phyloP scores from a whole-genome alignment of 1,139 yeast genomes.

The Suhomyces anneliseae region DNA sequence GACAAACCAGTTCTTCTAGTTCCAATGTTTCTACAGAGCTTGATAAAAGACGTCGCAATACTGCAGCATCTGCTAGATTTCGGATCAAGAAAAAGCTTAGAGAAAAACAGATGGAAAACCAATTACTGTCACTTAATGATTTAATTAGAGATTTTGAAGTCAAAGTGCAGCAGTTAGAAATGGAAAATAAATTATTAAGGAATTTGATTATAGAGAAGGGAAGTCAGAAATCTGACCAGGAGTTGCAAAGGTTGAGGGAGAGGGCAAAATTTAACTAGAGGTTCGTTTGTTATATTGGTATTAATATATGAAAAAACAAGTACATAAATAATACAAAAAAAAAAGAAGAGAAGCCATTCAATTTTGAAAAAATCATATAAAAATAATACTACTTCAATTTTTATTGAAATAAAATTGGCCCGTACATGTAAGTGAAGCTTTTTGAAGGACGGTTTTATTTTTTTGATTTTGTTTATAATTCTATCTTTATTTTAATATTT shows the following conservation, averaged over 20 bases:
- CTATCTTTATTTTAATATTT: too few species aligned
- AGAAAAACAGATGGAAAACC: constrained; percentile 66
- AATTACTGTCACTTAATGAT: constrained; percentile 61
- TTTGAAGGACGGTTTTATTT: too few species aligned
- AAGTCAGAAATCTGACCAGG: constrained; percentile 43
- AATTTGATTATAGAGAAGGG: constrained; percentile 73
- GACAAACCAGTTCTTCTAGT: constrained; percentile 10
- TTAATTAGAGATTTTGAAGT: constrained; percentile 59
- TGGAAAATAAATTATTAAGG: constrained; percentile 61
- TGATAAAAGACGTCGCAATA: constrained; percentile 60
- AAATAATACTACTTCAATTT: too few species aligned
- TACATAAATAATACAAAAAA: too few species aligned
- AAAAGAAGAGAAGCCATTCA: too few species aligned
- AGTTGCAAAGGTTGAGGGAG: constrained; percentile 38
- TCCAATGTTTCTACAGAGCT: constrained; percentile 32
- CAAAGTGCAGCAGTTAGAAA: constrained; percentile 55
- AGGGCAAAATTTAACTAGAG: constrained; percentile 23
- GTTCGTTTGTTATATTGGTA: background rate
- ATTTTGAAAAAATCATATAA: too few species aligned
- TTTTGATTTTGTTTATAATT: too few species aligned
- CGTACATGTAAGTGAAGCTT: too few species aligned
- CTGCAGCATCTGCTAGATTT: constrained; percentile 65
- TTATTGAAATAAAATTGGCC: too few species aligned
- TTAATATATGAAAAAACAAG: too few species aligned
- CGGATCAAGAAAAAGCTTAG: constrained; percentile 60